phyloP scores from a whole-genome alignment of 75 land plant genomes.

The Adiantum capillusveneris region DNA sequence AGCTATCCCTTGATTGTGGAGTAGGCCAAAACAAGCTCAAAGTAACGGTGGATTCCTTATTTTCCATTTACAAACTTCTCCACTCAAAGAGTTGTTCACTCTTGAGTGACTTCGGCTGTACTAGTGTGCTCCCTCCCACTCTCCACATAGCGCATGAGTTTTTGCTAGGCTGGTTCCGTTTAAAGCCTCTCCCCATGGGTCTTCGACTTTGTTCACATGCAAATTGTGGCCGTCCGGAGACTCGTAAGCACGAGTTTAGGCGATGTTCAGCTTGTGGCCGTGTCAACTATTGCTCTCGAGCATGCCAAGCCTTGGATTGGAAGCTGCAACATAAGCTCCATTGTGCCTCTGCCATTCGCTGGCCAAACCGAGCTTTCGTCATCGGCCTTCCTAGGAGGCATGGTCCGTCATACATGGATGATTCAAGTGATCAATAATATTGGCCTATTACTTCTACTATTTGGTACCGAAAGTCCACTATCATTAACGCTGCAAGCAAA shows the following conservation, averaged over 20 bases:
- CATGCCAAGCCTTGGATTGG: conserved; percentile 21
- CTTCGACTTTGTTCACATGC: conserved; percentile 12
- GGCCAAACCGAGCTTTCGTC: neutral
- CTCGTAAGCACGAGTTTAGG: conserved; percentile 15
- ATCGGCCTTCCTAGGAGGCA: too few species aligned
- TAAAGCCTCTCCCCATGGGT: neutral
- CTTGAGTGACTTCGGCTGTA: conserved; percentile 77
- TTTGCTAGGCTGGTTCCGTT: conserved; percentile 1
- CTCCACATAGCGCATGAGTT: conserved; percentile 3
- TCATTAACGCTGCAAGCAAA: too few species aligned
- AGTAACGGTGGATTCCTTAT: too few species aligned
- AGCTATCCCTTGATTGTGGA: too few species aligned
- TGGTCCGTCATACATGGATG: too few species aligned
- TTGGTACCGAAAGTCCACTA: too few species aligned
- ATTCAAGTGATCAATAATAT: too few species aligned
- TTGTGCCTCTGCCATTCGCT: neutral
- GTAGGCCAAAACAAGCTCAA: too few species aligned
- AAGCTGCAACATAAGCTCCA: conserved; percentile 16
- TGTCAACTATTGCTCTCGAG: conserved; percentile 19
- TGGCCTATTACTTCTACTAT: too few species aligned
- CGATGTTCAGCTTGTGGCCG: conserved; percentile 15
- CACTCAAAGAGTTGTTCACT: neutral
- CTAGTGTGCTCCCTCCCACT: conserved; percentile 50
- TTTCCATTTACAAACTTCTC: too few species aligned
- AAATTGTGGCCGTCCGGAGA: conserved; percentile 11